phyloP scores from a whole-genome alignment of 139 green algal species.

The Chlorella sp. region DNA sequence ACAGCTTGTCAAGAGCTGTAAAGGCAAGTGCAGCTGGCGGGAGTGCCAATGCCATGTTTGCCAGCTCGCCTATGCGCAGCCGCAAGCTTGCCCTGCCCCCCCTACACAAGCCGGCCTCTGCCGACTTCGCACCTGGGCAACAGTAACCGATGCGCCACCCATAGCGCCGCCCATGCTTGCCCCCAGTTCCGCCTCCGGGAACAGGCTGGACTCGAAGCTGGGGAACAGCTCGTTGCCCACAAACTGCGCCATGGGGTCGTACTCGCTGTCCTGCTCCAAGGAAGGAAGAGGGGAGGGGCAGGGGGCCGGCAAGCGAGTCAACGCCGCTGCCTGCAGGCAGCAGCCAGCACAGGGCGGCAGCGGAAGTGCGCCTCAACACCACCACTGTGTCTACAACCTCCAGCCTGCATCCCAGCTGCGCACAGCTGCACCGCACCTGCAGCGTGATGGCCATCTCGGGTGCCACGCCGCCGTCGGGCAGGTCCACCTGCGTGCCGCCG shows the following conservation, averaged over 20 bases:
- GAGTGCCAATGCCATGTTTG: too few relatives aligned
- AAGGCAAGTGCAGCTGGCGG: too few relatives aligned
- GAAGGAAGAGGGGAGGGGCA: neutral
- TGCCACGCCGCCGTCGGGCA: slow-evolving; percentile 63
- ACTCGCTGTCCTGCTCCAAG: slow-evolving; percentile 11
- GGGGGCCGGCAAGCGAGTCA: neutral
- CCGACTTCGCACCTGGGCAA: slow-evolving; percentile 11
- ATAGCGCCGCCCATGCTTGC: neutral
- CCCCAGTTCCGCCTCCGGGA: slow-evolving; percentile 5
- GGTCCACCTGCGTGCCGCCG: slow-evolving; percentile 63
- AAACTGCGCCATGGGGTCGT: slow-evolving; percentile 54
- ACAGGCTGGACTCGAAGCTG: slow-evolving; percentile 25
- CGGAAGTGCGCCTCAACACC: neutral
- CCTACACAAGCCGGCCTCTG: too few relatives aligned
- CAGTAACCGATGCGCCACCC: slow-evolving; percentile 45
- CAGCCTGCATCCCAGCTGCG: neutral
- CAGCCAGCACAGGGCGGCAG: neutral
- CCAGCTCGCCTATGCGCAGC: too few relatives aligned
- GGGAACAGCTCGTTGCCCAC: slow-evolving; percentile 41
- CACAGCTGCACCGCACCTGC: slow-evolving; percentile 52
- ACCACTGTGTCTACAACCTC: neutral
- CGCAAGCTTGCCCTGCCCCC: too few relatives aligned
- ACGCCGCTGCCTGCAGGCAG: too few relatives aligned
- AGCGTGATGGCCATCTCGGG: slow-evolving; percentile 74
- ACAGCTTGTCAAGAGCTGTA: too few relatives aligned